Base-by-base conservation (phyloP, 2,329 filamentous ascomycete species). In the Sodiomyces alkalinus region DNA sequence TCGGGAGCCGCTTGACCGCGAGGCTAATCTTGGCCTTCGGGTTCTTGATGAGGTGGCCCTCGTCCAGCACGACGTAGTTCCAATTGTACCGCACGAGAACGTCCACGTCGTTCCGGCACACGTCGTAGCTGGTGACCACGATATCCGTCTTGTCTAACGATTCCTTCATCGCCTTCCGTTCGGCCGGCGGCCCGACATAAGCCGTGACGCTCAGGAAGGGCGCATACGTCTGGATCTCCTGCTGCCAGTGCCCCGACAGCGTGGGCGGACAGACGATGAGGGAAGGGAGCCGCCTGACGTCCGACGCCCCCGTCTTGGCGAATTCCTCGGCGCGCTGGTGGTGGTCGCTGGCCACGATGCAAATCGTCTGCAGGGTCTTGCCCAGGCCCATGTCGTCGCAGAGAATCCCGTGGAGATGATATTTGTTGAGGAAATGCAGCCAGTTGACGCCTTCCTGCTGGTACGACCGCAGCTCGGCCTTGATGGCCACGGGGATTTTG, bases 301-400 rank as follows among this genome's bases (percentile, higher is more conserved):
- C 90, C 1, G 73, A 64, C 17, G 81, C 74, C 26, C 77, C 68
- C 0, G 86, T 92, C 53, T 79, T 83, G 17, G 74, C 74, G 48
- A 78, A 96, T 46, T 96, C 85, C 46, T 94, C 82, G 1, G 82
- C 83, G 35, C 90, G 76, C 46, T 92, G 65, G 49, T 98, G 87
- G 47, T 98, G 90, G 48, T 98, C 90, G 54, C 86, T 96, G 7
- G 90, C 87, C 23, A 98, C 86, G 44, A 98, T 98, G 52, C 90
- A 98, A 14, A 98, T 71, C 0, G 92, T 98, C 51, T 98, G 90
- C 8, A 98, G 60, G 2, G 90, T 98, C 59, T 98, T 98, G 27
- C 90, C 90, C 17, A 98, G 78, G 45, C 90, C 90, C 90, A 98
- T 98, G 51, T 98, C 90, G 46, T 98, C 90, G 48, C 90, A 98